A percentile compares a stretch with the other conserved stretches of the same genome.
These are phyloP conservation scores for Prunus kanzakura DNA, from an alignment of 306 rosid genomes.

Conservation along the genomic window DNA sequence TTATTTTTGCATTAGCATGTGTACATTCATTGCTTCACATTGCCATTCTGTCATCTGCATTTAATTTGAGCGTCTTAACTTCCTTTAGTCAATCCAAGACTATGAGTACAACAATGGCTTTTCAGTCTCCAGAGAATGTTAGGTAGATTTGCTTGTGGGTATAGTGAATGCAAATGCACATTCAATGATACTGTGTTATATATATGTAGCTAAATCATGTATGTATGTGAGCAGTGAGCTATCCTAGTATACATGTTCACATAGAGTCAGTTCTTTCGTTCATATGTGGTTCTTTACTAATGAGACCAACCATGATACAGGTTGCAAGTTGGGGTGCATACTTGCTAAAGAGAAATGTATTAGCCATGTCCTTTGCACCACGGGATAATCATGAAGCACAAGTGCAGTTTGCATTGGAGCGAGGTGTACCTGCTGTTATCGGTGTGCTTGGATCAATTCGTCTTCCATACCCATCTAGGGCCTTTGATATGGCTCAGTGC, in stretches of 20 bases:
- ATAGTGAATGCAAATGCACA: neutral
- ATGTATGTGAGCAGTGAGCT: slow-evolving; percentile 14
- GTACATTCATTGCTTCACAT: neutral
- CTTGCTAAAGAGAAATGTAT: slow-evolving; percentile 79
- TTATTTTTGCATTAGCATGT: neutral
- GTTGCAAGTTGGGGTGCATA: slow-evolving; percentile 99
- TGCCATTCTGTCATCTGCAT: neutral
- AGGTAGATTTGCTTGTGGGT: neutral
- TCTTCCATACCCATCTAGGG: slow-evolving; percentile 91
- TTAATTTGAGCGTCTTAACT: neutral
- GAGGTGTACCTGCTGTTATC: slow-evolving; percentile 92
- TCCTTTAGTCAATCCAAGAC: neutral
- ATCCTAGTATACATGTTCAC: slow-evolving; percentile 18
- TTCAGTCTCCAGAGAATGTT: neutral
- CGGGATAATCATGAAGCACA: slow-evolving; percentile 99
- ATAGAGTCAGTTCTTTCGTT: slow-evolving; percentile 5
- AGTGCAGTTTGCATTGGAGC: slow-evolving; percentile 93
- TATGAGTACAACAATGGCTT: neutral
- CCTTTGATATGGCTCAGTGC: slow-evolving; percentile 98
- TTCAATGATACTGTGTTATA: slow-evolving; percentile 2
- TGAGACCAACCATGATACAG: slow-evolving; percentile 43
- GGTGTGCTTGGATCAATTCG: slow-evolving; percentile 87
- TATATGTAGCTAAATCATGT: slow-evolving; percentile 14
- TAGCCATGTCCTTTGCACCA: slow-evolving; percentile 95
- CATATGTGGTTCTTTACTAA: slow-evolving; percentile 30